These are phyloP conservation scores for Mallotus japonicus DNA, from an alignment of 441 rosid species.

Conservation along the genomic window DNA sequence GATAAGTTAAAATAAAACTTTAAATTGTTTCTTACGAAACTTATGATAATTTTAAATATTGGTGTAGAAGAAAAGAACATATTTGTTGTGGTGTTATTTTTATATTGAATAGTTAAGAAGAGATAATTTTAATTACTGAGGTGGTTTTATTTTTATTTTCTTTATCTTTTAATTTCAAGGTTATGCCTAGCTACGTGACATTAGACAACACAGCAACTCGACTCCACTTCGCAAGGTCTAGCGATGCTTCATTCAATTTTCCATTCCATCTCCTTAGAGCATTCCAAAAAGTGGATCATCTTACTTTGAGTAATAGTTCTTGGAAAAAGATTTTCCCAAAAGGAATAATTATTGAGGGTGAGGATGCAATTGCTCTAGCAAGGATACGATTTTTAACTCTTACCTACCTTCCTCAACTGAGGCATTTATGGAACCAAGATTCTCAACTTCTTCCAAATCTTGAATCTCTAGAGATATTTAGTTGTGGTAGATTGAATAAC, in stretches of 20 bases:
- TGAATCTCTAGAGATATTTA: neutral
- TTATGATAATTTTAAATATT: no score
- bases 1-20: no score
- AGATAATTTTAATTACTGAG: no score
- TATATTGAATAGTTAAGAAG: no score
- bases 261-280: constrained; percentile 25
- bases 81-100: no score
- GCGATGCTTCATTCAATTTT: constrained; percentile 6
- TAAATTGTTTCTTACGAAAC: no score
- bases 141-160: no score
- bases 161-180: no score
- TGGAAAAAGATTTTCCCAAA: constrained; percentile 21
- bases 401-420: fast-evolving
- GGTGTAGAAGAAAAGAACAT: no score
- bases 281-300: constrained; percentile 22
- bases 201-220: neutral
- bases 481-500: neutral
- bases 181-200: no score
- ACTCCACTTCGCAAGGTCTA: constrained; percentile 8
- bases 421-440: neutral
- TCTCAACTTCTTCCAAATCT: neutral
- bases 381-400: neutral
- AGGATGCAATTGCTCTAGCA: neutral
- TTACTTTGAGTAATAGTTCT: neutral
- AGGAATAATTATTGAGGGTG: neutral